Base-by-base conservation (phyloP, 305 asterid genomes). In the Rubia balearica region DNA sequence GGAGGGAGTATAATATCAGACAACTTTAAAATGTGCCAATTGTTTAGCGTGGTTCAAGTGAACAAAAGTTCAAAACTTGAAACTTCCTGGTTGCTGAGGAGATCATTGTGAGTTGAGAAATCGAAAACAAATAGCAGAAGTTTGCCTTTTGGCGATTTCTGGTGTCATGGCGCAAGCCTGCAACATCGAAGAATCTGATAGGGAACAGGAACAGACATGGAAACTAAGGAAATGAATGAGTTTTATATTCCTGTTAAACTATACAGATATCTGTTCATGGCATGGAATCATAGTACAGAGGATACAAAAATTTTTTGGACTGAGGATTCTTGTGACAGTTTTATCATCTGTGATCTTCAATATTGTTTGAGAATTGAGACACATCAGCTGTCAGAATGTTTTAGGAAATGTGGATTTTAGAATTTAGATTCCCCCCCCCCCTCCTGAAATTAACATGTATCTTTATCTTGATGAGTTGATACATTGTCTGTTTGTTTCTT, bases 371-470 rank as follows among this genome's bases (percentile, higher is more conserved):
- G 60, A 62, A 61, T 48, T 14, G 40, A 43, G 60, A 62, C 45
- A 9, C 63, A 24, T 30, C 64, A 33, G n/a, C 4, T 51, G 19
- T 9, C 4, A 36, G 11, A n/a, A 30, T 19, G 61, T 19, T 7
- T 45, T 63, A 49, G 46, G 48, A 64, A 48, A 48, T 7, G 53
- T 64, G 10, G 60, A 41, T 12, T 30, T 1, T 27, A 41, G 5
- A 19, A 30, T 65, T 16, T 2, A n/a, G 38, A 30, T n/a, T n/a
- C n/a, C n/a, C n/a, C n/a, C n/a, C n/a, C n/a, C n/a, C n/a, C n/a
- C n/a, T n/a, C n/a, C n/a, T n/a, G 33, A 62, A 78, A 55, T 51
- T 80, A 75, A 45, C 43, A 46, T 82, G 9, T 64, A 45, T 30
- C 11, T 27, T 46, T 43, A 45, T 62, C 21, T n/a, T 71, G 24